Evolutionary conservation across 257 asterid genomes (phyloP), one percentile per base, ranked within the genome.

Genomic region (Hygrophila difformis): DNA sequence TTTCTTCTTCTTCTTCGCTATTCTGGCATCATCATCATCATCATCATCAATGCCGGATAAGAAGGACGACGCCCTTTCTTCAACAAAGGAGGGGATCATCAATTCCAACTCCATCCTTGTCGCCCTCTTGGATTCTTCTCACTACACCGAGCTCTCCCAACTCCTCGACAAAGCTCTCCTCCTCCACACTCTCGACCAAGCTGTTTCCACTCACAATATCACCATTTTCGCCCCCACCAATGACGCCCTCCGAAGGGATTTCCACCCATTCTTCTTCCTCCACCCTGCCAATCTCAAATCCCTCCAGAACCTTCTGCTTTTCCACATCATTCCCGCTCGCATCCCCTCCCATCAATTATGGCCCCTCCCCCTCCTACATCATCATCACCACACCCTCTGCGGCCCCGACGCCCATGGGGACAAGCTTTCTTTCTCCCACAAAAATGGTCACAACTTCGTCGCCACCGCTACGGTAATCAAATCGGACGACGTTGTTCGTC

Each of bases 71-170:
- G n/a, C n/a, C n/a, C n/a, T n/a, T n/a, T n/a, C n/a, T n/a, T n/a
- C n/a, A n/a, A n/a, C n/a, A n/a, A n/a, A n/a, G n/a, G n/a, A n/a
- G n/a, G n/a, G n/a, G n/a, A n/a, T n/a, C n/a, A 74, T 80, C 52
- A 82, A 80, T 49, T 91, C 99, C 60, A 86, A 80, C 47, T 91
- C 99, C 0, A 81, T 91, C 9, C 70, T 91, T 46, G 99, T 91
- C 0, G 99, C 99, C 8, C 86, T 86, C 7, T 37, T 91, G 53
- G 99, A 91, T 65, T 86, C 96, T 89, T 85, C 96, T 0, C 99
- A 62, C 51, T 91, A 91, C 62, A 82, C 96, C 1, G 94, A 80
- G 74, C 77, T 91, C 0, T 82, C 99, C 0, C 96, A 91, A 65
- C 84, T 91, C 0, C 79, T 86, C 4, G 99, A 91, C 60, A 91